Percentiles rank a stretch among this genome's conserved stretches.
These are phyloP conservation scores for Zygnema circumcarinatum DNA, from an alignment of 139 green algal genomes.

Conservation along the genomic window DNA sequence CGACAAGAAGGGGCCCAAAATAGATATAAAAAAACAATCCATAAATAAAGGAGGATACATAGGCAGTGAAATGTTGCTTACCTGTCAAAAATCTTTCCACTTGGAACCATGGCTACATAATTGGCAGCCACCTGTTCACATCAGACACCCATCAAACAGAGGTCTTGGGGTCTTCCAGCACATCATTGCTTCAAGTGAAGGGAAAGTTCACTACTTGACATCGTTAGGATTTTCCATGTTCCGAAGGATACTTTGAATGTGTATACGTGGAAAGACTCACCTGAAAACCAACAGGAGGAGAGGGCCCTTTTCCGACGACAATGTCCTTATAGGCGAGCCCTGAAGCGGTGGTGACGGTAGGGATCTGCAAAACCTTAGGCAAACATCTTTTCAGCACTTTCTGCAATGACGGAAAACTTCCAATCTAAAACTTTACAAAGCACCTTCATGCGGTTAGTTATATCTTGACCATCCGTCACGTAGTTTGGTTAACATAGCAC, in stretches of 20 bases:
- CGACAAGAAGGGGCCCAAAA: not conserved
- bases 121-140: conserved; percentile 77
- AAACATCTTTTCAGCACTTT: not conserved
- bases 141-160: not conserved
- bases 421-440: not conserved
- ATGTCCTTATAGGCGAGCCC: conserved; percentile 94
- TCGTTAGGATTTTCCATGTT: not conserved
- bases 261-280: too few species aligned
- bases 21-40: not conserved
- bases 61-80: conserved; percentile 11
- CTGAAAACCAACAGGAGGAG: conserved; percentile 64
- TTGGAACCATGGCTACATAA: conserved; percentile 87
- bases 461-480: too few species aligned
- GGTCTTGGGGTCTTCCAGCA: not conserved
- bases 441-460: not conserved
- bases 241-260: too few species aligned
- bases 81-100: conserved; percentile 57
- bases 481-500: too few species aligned
- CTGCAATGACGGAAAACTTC: not conserved
- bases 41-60: not conserved
- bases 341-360: conserved; percentile 71
- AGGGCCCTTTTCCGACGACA: conserved; percentile 73
- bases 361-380: conserved; percentile 7
- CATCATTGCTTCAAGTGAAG: not conserved
- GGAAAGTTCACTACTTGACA: not conserved